Conservation (phyloP, 768 basidiomycete genomes). For the Cytidiella melzeri region DNA sequence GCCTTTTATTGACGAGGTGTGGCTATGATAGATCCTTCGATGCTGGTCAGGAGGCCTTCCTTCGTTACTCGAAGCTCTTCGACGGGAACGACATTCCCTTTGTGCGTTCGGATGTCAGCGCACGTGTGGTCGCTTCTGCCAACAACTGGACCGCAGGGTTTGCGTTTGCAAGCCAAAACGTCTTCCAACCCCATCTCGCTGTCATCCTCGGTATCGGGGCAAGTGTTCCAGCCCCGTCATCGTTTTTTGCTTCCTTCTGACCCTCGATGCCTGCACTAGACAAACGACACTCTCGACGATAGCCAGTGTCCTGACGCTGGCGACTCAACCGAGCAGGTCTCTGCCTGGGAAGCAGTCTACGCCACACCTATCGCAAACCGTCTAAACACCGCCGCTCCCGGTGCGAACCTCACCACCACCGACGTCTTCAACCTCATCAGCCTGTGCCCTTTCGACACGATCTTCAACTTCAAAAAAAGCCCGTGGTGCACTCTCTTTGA, state of each 20-base stretch:
- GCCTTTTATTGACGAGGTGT: not conserved
- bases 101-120: conserved; percentile 42
- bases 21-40: conserved; percentile 37
- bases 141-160: conserved; percentile 69
- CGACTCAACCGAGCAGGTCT: conserved; percentile 35
- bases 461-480: conserved; percentile 41
- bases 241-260: not conserved
- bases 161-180: conserved; percentile 41
- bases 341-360: conserved; percentile 52
- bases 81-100: conserved; percentile 42
- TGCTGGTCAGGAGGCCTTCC: conserved; percentile 45
- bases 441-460: conserved; percentile 76
- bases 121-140: conserved; percentile 64
- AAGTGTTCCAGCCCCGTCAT: not conserved
- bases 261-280: conserved; percentile 5
- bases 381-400: conserved; percentile 56
- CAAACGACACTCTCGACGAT: conserved; percentile 66
- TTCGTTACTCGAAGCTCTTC: conserved; percentile 49
- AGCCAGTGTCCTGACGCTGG: conserved; percentile 55
- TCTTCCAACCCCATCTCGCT: conserved; percentile 42
- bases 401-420: conserved; percentile 45
- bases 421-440: conserved; percentile 61
- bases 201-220: conserved; percentile 37
- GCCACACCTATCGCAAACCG: conserved; percentile 49
- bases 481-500: conserved; percentile 72